Evolutionary conservation across 306 rosid species (phyloP), one percentile per base, ranked within the genome.

Genomic region (Quillaja saponaria): DNA sequence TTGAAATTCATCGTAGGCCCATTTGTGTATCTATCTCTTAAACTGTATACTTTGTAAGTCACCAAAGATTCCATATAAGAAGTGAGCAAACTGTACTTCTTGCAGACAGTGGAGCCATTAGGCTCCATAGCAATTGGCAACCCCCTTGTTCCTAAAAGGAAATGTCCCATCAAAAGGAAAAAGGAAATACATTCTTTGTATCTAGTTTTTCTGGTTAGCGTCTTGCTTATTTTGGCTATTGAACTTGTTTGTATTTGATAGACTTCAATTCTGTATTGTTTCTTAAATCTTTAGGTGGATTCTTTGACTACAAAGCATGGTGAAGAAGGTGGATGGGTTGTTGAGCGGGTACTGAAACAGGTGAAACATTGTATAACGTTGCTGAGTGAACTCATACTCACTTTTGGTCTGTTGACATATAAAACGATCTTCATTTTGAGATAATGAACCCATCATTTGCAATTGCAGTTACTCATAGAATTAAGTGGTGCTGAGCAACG

Each of bases 401-500:
- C 16, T 67, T 7, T 19, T 33, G 65, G 6, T 7, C 18, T 41
- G 14, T 55, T 18, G 10, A 10, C 34, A 44, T 13, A 20, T 33
- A 13, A 33, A 4, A n/a, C 44, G 6, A 6, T 59, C 38, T 14
- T 16, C 13, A 49, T 47, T 46, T 39, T 14, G 46, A 38, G 21
- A 9, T 57, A 49, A 76, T 76, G 58, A 66, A 61, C 75, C 73
- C 66, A 42, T 63, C 19, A 69, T 45, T 50, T 61, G n/a, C 55
- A 37, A 25, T 39, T 74, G 79, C 81, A 83, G 89, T 49, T 83
- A 61, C 89, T 83, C 42, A 67, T 77, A 51, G 89, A 92, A 76
- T 80, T 92, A 77, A 92, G 86, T 41, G 96, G 98, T 13, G 82
- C 86, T 18, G 96, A 82, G 34, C 79, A 86, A 21, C 83, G 96